Base-by-base conservation (phyloP, 495 filamentous ascomycete genomes). In the Aspergillus mulundensis region DNA sequence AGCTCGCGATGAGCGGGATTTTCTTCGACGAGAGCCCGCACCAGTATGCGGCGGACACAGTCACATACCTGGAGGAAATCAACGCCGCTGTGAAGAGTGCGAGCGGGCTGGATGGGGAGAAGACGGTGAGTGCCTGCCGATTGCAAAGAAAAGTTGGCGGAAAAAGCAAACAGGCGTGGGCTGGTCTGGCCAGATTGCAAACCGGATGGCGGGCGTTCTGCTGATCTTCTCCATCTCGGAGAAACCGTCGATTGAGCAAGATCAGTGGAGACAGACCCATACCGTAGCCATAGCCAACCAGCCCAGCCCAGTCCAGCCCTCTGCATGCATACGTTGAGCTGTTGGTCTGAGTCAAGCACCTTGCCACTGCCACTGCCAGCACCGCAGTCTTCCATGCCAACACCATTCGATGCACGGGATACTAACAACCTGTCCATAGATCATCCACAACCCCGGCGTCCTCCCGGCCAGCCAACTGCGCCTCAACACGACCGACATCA, bases 21-120 rank as follows among this genome's bases (percentile, higher is more conserved):
- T 81, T 77, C 67, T 77, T 78, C 62, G 77, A 79, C 54, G 74
- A 79, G 30, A 67, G 70, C 4, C 66, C 70, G 2, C 62, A 63
- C 20, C 62, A 59, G 14, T 64, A 72, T 52, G 58, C 63, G 18
- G 18, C 60, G 0, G 62, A 54, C 18, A 56, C 56, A 25, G 64
- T 65, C 25, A 62, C 61, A 0, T 75, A 75, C 54, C 63, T 76
- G 61, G 59, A 66, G n/a, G 48, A 46, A 0, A 55, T 75, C 8
- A 69, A 65, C 0, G 12, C 55, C 42, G 61, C 61, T 3, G 69
- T 69, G 43, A 69, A 66, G 16, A 45, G 32, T 28, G 49, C 48
- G 14, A 12, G 43, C 21, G 58, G 58, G 8, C 1, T 60, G 2
- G 32, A 28, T 7, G 34, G 24, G 12, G 42, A 53, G 7, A 48